A percentile compares a stretch with the other conserved stretches of the same genome.
Evolutionary conservation across 2,329 filamentous ascomycete species (phyloP).

Genomic region (Ophiostoma australiae): DNA sequence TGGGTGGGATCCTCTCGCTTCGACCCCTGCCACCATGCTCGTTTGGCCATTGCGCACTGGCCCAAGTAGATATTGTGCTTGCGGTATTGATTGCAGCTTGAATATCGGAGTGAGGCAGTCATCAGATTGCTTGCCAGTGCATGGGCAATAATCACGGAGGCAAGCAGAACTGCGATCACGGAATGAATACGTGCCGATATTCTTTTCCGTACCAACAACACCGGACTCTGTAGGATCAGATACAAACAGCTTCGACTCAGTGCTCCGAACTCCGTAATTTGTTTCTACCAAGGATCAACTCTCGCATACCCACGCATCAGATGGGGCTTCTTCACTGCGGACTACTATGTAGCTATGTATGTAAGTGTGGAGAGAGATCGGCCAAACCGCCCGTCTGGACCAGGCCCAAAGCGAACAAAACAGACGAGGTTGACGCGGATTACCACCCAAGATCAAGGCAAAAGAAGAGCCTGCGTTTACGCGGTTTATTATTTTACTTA

Average conservation of each 20-base stretch:
- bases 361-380: constrained; percentile 1
- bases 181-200: not conserved
- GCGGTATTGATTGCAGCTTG: not conserved
- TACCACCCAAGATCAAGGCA: constrained; percentile 2
- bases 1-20: constrained; percentile 11
- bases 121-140: too few species aligned
- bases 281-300: too few species aligned
- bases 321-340: not conserved
- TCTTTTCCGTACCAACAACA: not conserved
- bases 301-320: too few species aligned
- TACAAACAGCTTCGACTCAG: too few species aligned
- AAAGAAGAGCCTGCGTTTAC: not conserved
- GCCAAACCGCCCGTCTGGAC: constrained; percentile 7
- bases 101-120: too few species aligned
- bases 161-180: not conserved
- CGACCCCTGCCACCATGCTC: constrained; percentile 6
- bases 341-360: not conserved
- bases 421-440: constrained; percentile 18
- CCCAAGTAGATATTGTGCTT: not conserved
- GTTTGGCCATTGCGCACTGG: constrained; percentile 11
- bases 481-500: not conserved
- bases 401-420: constrained; percentile 22
- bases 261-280: too few species aligned
- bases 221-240: not conserved
- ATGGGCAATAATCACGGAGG: not conserved